phyloP scores from a whole-genome alignment of 768 basidiomycete genomes.

The Porphyrellus cyaneotinctus region DNA sequence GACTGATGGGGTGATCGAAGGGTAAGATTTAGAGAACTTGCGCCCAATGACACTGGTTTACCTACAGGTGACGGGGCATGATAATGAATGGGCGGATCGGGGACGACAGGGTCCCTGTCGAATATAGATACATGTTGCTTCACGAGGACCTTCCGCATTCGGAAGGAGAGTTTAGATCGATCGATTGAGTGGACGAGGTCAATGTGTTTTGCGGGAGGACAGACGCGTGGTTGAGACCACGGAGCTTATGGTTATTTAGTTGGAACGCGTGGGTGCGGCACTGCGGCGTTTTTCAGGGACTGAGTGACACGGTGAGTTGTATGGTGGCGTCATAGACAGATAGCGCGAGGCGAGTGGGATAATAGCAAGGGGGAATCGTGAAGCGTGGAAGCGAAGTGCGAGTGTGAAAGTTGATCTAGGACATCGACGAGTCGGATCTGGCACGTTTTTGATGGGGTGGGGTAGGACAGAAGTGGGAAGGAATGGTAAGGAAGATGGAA shows the following conservation, averaged over 20 bases:
- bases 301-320: conserved; percentile 6
- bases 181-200: conserved; percentile 7
- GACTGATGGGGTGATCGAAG: conserved; percentile 1
- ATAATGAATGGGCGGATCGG: conserved; percentile 1
- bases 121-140: neutral
- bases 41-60: conserved; percentile 8
- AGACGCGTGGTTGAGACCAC: conserved; percentile 11
- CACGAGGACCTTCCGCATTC: neutral
- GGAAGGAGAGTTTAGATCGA: neutral
- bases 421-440: conserved; percentile 1
- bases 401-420: neutral
- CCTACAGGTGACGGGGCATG: neutral
- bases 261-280: conserved; percentile 16
- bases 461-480: conserved; percentile 5
- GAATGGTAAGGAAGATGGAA: too few species aligned
- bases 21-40: neutral
- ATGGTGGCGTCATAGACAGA: conserved; percentile 3
- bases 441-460: conserved; percentile 27
- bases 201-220: conserved; percentile 18
- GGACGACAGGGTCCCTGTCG: neutral
- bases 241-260: conserved; percentile 8
- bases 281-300: conserved; percentile 28
- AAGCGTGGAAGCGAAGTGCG: neutral
- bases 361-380: neutral
- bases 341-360: neutral